phyloP scores from a whole-genome alignment of 495 filamentous ascomycete genomes.

The Penicillium coprophilum region DNA sequence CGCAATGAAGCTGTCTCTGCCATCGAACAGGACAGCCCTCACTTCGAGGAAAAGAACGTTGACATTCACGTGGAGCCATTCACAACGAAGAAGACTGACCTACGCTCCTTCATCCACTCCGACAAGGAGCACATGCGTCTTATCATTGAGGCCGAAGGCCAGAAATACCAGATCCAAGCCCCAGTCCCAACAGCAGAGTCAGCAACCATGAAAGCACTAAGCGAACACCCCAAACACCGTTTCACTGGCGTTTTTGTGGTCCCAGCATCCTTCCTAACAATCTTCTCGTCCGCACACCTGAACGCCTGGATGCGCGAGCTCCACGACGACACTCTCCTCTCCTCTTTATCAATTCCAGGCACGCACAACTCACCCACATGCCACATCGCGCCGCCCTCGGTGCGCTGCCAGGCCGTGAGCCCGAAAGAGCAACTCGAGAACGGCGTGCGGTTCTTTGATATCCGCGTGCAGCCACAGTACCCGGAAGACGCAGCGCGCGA shows the following conservation, averaged over 20 bases:
- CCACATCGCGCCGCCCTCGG: conserved; percentile 80
- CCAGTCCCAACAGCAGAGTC: conserved; percentile 56
- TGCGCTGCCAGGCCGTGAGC: conserved; percentile 85
- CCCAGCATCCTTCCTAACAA: conserved; percentile 61
- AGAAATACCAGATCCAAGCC: conserved; percentile 61
- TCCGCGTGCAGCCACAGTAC: conserved; percentile 68
- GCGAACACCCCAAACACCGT: conserved; percentile 55
- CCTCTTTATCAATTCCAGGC: conserved; percentile 85
- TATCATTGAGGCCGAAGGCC: conserved; percentile 59
- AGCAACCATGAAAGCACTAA: conserved; percentile 54
- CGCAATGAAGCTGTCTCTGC: conserved; percentile 39
- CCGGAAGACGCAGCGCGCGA: conserved; percentile 56
- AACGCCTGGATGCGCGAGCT: conserved; percentile 79
- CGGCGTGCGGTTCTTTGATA: conserved; percentile 92
- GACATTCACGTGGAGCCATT: conserved; percentile 60
- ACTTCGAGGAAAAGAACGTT: conserved; percentile 56
- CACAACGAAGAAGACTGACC: conserved; percentile 53
- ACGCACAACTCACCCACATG: conserved; percentile 93
- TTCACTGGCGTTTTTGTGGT: conserved; percentile 75
- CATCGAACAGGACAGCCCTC: conserved; percentile 51
- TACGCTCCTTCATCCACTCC: conserved; percentile 43
- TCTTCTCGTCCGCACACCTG: conserved; percentile 72
- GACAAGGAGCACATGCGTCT: conserved; percentile 59
- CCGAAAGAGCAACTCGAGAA: conserved; percentile 78
- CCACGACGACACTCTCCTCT: conserved; percentile 65